These are phyloP conservation scores for Epichloe scottii DNA, from an alignment of 2,329 filamentous ascomycete genomes.

Conservation along the genomic window DNA sequence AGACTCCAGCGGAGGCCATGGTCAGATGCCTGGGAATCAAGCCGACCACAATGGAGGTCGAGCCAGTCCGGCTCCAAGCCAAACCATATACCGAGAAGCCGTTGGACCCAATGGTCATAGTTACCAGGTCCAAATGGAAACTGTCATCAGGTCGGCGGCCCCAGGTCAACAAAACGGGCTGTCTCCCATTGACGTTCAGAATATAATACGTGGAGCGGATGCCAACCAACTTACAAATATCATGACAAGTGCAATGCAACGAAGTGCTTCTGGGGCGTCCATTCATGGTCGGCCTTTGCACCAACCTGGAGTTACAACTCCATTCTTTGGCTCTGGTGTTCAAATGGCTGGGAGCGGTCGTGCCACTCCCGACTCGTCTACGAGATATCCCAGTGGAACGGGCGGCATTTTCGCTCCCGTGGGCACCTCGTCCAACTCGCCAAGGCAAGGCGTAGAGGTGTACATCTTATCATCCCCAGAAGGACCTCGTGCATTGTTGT, in stretches of 20 bases:
- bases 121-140: conserved; percentile 25
- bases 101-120: conserved; percentile 21
- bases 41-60: conserved; percentile 13
- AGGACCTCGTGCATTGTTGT: conserved; percentile 44
- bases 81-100: conserved; percentile 21
- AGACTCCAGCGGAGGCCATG: conserved; percentile 14
- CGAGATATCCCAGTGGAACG: conserved; percentile 21
- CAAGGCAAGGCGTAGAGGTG: conserved; percentile 32
- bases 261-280: conserved; percentile 35
- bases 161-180: conserved; percentile 17
- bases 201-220: conserved; percentile 33
- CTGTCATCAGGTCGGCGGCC: conserved; percentile 15
- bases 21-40: conserved; percentile 10
- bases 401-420: conserved; percentile 12
- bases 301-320: conserved; percentile 31
- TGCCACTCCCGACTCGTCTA: conserved; percentile 31
- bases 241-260: conserved; percentile 38
- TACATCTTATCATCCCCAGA: conserved; percentile 49
- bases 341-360: conserved; percentile 32
- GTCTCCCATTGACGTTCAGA: conserved; percentile 32
- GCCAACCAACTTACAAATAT: conserved; percentile 31
- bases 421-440: conserved; percentile 7
- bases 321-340: conserved; percentile 20
- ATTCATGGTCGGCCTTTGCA: conserved; percentile 21
- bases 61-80: conserved; percentile 14